Evolutionary conservation across 331 rosid species (phyloP).

Genomic region (Phaseolus coccineus): DNA sequence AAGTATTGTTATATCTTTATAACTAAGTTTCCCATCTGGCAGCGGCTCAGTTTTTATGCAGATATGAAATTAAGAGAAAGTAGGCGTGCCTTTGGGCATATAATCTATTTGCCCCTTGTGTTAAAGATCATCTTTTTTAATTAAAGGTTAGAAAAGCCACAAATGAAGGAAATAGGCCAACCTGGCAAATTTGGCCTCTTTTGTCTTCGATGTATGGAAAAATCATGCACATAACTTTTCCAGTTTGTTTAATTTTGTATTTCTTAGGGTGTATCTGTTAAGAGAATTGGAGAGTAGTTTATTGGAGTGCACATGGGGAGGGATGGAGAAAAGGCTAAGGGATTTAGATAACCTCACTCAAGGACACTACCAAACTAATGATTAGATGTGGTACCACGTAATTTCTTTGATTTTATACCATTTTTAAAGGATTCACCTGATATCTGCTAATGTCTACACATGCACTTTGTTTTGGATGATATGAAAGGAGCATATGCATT

Average conservation of each 20-base stretch:
- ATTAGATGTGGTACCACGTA: constrained; percentile 63
- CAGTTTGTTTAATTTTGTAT: constrained; percentile 13
- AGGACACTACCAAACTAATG: constrained; percentile 76
- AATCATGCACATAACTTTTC: constrained; percentile 24
- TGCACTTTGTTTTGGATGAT: constrained; percentile 41
- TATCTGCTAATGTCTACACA: constrained; percentile 34
- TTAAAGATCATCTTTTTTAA: constrained; percentile 14
- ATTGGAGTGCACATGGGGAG: constrained; percentile 69
- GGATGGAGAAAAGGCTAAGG: constrained; percentile 48
- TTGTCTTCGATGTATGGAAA: constrained; percentile 32
- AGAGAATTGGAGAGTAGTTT: constrained; percentile 41
- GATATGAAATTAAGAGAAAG: constrained; percentile 20
- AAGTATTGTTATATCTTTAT: constrained; percentile 23
- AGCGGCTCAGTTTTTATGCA: constrained; percentile 42
- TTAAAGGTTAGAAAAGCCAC: constrained; percentile 41
- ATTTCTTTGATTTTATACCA: constrained; percentile 56
- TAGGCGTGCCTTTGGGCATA: constrained; percentile 23
- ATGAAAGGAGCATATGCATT: constrained; percentile 48
- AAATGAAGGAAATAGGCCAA: constrained; percentile 45
- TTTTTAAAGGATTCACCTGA: constrained; percentile 39
- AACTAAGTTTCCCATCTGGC: constrained; percentile 49
- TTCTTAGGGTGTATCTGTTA: constrained; percentile 6
- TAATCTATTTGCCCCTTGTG: constrained; percentile 15
- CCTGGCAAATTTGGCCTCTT: constrained; percentile 51
- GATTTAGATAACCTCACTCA: constrained; percentile 41